Base-by-base conservation (phyloP, 2,329 filamentous ascomycete genomes). In the Monosporascus sp. region DNA sequence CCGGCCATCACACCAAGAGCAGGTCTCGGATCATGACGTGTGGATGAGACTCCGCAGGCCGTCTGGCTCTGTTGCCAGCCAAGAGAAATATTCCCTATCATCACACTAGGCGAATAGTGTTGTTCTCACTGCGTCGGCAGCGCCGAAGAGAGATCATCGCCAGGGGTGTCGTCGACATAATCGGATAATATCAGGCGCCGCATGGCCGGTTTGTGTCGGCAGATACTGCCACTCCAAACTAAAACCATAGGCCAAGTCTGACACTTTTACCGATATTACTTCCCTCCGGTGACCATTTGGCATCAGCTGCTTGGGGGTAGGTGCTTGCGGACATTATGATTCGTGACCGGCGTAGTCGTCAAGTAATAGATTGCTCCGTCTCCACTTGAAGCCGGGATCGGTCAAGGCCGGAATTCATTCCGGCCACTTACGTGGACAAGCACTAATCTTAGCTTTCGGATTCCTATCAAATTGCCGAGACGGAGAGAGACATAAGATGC, bases 1-100 rank as follows among this genome's bases (percentile, higher is more conserved):
- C 67, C 67, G 66, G 63, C 65, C 63, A 56, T 55, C 53, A 60
- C 57, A 54, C 54, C 53, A 53, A 55, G 50, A 55, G 49, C 57
- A 59, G 56, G 60, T 51, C 57, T 54, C 55, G 52, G 35, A 46
- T 44, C 36, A 50, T 54, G 49, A 49, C 45, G 46, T 35, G 54
- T 38, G 5, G 8, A 7, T n/a, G 36, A 18, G 22, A 43, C n/a
- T 18, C n/a, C n/a, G n/a, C n/a, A 43, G 22, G 39, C n/a, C 14
- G 22, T 4, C 22, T 9, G 17, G n/a, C 35, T 38, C 14, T 31
- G 43, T n/a, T 17, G 7, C 24, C 6, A 17, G 43, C 43, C 43
- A 14, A 35, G 31, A 35, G 9, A 35, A 35, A 14, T 5, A 35
- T 18, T 41, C 18, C 38, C 18, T 20, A 11, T 3, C 18, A 17